Percentiles rank a stretch among this genome's conserved stretches.
These are phyloP conservation scores for Ceratobasidium sp. DNA, from an alignment of 1,284 basidiomycete genomes.

Conservation along the genomic window DNA sequence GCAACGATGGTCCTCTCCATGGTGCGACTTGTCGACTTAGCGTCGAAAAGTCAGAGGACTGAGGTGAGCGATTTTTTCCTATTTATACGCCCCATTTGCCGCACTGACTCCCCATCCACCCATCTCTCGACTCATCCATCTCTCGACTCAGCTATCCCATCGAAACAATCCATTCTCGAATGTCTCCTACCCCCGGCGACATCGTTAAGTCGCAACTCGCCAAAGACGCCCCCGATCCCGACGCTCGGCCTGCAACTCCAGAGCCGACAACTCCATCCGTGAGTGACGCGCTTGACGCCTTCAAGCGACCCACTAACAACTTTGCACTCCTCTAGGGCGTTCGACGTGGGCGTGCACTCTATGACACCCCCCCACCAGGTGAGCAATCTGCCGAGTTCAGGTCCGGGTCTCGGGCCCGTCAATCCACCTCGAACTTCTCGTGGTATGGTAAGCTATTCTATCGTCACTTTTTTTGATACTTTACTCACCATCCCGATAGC, in stretches of 20 bases:
- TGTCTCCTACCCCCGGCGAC: neutral
- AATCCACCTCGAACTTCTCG: too few species aligned
- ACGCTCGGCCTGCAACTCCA: slow-evolving; percentile 6
- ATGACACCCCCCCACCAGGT: too few species aligned
- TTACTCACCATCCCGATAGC: too few species aligned
- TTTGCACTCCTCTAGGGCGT: neutral
- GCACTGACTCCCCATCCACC: neutral
- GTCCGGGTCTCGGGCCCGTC: too few species aligned
- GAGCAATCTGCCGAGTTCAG: too few species aligned
- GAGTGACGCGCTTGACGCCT: neutral
- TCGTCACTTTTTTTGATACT: too few species aligned
- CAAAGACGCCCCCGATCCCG: neutral
- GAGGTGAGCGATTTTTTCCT: neutral
- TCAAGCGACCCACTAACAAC: neutral
- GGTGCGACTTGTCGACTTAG: too few species aligned
- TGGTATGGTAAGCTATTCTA: too few species aligned
- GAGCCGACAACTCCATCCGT: neutral
- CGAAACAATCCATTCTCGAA: neutral
- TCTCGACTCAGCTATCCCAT: neutral
- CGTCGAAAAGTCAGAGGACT: too few species aligned
- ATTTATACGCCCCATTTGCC: neutral
- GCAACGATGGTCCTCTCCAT: too few species aligned
- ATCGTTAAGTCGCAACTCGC: neutral
- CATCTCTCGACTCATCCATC: too few species aligned
- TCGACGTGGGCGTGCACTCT: neutral